Base-by-base conservation (phyloP, 2,329 filamentous ascomycete species). In the Fusarium dimerum region DNA sequence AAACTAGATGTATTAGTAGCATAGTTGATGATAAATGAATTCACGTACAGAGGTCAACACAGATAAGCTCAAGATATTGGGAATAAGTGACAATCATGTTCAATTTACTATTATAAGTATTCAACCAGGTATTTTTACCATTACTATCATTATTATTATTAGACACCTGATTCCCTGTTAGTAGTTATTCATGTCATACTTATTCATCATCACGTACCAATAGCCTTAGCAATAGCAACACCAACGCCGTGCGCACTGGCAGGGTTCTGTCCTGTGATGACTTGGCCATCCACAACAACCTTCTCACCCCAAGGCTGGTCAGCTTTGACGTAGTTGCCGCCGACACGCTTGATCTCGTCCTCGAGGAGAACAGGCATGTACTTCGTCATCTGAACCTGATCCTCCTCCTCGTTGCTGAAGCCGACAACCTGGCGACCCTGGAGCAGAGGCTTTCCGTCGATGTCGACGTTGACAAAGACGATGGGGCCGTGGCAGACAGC, bases 401-500 rank as follows among this genome's bases (percentile, higher is more conserved):
- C 69, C 68, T 79, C 76, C 55, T 81, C 79, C 67, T 83, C 82
- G 41, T 89, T 79, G 68, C 79, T 67, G 69, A 88, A 89, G 10
- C 81, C 85, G 1, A 84, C 87, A 20, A 84, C 82, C 43, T 77
- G 71, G 64, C 78, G 78, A 42, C 80, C 84, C 45, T 76, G 70
- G 39, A 89, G 68, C 10, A 88, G 70, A 46, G 76, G 75, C 56
- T 75, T 72, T 34, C 83, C 84, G 54, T 78, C 73, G 17, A 77
- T 64, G 62, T 78, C 81, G 36, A 82, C 85, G 59, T 85, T 78
- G 45, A 79, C 75, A 15, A 90, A 74, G 12, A 80, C 87, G 4
- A 81, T 81, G 3, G 86, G 84, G 6, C 85, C 87, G 71, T 90
- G 87, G 75, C 87, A 89, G 43, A 90, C 85, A 4, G 86, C 83